Base-by-base conservation (phyloP, 805 yeast genomes). In the Cyberlindnera euphorbiiphila region DNA sequence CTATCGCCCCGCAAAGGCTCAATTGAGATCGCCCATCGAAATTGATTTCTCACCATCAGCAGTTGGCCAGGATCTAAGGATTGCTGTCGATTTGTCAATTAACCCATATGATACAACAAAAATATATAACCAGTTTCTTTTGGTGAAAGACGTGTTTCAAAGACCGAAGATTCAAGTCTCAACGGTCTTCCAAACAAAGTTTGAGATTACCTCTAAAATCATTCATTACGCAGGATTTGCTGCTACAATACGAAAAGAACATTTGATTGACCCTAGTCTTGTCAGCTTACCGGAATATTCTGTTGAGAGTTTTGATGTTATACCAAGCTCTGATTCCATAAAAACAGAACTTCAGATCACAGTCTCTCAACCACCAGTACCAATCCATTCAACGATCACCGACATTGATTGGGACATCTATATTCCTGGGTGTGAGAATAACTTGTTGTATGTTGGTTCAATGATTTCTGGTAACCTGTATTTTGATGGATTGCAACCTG, bases 391-490 rank as follows among this genome's bases (percentile, higher is more conserved):
- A 3, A 21, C 27, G 14, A 14, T 36, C 14, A 37, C 39, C 7
- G 20, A 31, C 11, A 32, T 51, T 6, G 52, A 49, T 11, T 51
- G 56, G 54, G 54, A 49, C 20, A 18, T 43, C 8, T 45, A 41
- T 14, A 30, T 47, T 12, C 45, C 39, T 8, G 51, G 49, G 1
- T 51, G 56, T 29, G 30, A 32, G 9, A 9, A 21, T n/a, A 45
- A 36, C 29, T 17, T 46, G 27, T 27, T 46, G 21, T 36, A 36
- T 15, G 7, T 50, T 10, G 44, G 33, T 8, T 11, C 44, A 5
- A 11, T 47, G 23, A 12, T 11, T 3, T 29, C 47, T 9, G 32
- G 26, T 3, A 16, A 10, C 11, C 13, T 46, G 4, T 9, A 10
- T 9, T 23, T 45, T 7, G 22, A 20, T 4, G 29, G 34, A 6